These are phyloP conservation scores for Podospora pseudoanserina DNA, from an alignment of 495 filamentous ascomycete genomes.

Conservation along the genomic window DNA sequence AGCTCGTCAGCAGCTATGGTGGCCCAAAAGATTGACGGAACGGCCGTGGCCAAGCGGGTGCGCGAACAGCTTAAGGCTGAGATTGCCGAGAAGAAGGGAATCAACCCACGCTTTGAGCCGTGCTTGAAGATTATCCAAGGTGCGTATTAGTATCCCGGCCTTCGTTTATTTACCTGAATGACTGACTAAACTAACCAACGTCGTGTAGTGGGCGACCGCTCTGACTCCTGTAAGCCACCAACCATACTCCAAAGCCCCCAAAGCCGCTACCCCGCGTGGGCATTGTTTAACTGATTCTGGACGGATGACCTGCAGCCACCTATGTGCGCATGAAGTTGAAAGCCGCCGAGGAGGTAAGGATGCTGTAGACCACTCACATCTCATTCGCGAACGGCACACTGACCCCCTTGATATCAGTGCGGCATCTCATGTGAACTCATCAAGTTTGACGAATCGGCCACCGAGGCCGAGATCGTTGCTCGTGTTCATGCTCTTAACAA, in stretches of 20 bases:
- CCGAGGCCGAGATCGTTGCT: slow-evolving; percentile 81
- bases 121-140: slow-evolving; percentile 90
- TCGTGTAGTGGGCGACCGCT: slow-evolving; percentile 71
- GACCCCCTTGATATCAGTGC: slow-evolving; percentile 49
- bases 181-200: slow-evolving; percentile 20
- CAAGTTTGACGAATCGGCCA: slow-evolving; percentile 74
- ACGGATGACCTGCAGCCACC: slow-evolving; percentile 57
- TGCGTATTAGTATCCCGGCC: slow-evolving; percentile 38
- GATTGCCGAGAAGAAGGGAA: slow-evolving; percentile 74
- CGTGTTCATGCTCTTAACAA: slow-evolving; percentile 79
- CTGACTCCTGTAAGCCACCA: slow-evolving; percentile 75
- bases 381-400: slow-evolving; percentile 7
- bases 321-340: slow-evolving; percentile 99
- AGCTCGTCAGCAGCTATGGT: slow-evolving; percentile 62
- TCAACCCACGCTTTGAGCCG: slow-evolving; percentile 82
- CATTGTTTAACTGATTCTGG: slow-evolving; percentile 20
- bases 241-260: slow-evolving; percentile 10
- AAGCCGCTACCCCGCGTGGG: slow-evolving; percentile 7
- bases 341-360: slow-evolving; percentile 80
- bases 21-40: slow-evolving; percentile 92
- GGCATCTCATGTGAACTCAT: slow-evolving; percentile 84
- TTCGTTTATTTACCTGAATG: neutral
- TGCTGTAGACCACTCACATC: slow-evolving; percentile 15
- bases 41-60: slow-evolving; percentile 85
- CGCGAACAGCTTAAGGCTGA: slow-evolving; percentile 71